Conservation (phyloP, 495 filamentous ascomycete species). For the Staphylotrichum longicolle region DNA sequence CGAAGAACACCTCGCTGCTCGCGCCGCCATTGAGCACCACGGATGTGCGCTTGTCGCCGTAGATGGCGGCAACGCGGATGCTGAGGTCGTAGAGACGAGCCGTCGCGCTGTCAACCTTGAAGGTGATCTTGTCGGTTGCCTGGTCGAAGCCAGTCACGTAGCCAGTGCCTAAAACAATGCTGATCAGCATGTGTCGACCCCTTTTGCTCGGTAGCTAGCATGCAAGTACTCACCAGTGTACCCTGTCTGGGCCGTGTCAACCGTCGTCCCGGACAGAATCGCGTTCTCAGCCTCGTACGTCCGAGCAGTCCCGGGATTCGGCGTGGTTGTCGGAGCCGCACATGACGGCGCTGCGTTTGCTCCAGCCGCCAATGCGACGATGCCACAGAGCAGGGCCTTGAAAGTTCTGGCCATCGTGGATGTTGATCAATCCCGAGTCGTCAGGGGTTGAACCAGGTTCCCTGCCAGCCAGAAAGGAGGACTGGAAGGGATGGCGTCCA, state of each 20-base stretch:
- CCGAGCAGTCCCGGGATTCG: not conserved
- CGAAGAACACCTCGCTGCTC: constrained; percentile 41
- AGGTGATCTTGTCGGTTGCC: constrained; percentile 41
- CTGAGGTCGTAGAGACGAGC: constrained; percentile 41
- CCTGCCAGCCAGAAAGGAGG: not conserved
- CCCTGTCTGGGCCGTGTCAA: constrained; percentile 36
- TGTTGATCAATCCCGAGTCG: not conserved
- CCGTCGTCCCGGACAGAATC: constrained; percentile 35
- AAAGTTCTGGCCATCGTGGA: constrained; percentile 12
- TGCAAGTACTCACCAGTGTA: constrained; percentile 25
- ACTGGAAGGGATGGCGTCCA: not conserved
- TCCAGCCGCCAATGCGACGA: constrained; percentile 7
- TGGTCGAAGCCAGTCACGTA: constrained; percentile 46
- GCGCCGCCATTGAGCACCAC: constrained; percentile 43
- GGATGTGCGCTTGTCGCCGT: constrained; percentile 43
- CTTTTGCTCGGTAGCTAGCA: no score
- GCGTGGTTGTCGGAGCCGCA: not conserved
- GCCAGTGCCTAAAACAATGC: constrained; percentile 33
- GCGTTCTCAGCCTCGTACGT: constrained; percentile 45
- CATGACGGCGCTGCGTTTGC: constrained; percentile 2
- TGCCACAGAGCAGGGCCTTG: constrained; percentile 10
- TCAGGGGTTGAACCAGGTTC: not conserved
- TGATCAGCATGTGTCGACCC: not conserved
- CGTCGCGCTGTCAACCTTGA: constrained; percentile 32
- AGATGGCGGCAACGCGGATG: constrained; percentile 42